Conservation (phyloP, 75 land plant species). For the Selaginella moellendorffii region DNA sequence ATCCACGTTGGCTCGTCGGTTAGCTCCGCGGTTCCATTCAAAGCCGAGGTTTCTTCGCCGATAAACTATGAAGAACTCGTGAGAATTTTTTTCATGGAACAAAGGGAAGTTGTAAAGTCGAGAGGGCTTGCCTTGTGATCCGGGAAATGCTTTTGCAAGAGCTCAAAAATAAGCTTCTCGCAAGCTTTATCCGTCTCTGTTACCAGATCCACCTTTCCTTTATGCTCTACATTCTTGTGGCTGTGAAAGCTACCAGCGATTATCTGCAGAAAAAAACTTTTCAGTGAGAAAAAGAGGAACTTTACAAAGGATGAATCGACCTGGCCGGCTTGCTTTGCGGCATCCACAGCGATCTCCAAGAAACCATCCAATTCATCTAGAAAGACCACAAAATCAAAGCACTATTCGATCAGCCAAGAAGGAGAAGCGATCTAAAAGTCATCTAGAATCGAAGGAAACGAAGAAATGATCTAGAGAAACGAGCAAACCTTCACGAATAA, state of each 20-base stretch:
- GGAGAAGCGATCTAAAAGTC: too few relatives aligned
- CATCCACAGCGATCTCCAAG: slow-evolving; percentile 38
- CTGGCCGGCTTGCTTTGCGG: slow-evolving; percentile 57
- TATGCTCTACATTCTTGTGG: slow-evolving; percentile 64
- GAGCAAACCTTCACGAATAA: too few relatives aligned
- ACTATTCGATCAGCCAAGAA: too few relatives aligned
- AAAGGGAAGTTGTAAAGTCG: slow-evolving; percentile 6
- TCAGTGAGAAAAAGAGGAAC: too few relatives aligned
- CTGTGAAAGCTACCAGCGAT: slow-evolving; percentile 44
- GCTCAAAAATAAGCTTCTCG: slow-evolving; percentile 61
- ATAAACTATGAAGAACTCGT: too few relatives aligned
- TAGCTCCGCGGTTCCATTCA: slow-evolving; percentile 40
- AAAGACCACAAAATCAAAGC: too few relatives aligned
- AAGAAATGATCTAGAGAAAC: too few relatives aligned
- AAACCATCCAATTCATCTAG: slow-evolving; percentile 12
- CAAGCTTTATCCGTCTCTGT: slow-evolving; percentile 94
- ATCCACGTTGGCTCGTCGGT: slow-evolving; percentile 91
- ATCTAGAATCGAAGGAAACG: too few relatives aligned
- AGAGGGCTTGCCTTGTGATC: slow-evolving; percentile 42
- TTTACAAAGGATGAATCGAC: slow-evolving; percentile 20
- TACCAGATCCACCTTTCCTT: slow-evolving; percentile 96
- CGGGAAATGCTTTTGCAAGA: slow-evolving; percentile 46
- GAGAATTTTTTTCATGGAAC: too few relatives aligned
- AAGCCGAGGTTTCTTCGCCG: slow-evolving; percentile 89
- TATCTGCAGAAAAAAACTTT: slow-evolving; percentile 33